Evolutionary conservation across 805 yeast genomes (phyloP).

Genomic region (Dipodascus albidus): DNA sequence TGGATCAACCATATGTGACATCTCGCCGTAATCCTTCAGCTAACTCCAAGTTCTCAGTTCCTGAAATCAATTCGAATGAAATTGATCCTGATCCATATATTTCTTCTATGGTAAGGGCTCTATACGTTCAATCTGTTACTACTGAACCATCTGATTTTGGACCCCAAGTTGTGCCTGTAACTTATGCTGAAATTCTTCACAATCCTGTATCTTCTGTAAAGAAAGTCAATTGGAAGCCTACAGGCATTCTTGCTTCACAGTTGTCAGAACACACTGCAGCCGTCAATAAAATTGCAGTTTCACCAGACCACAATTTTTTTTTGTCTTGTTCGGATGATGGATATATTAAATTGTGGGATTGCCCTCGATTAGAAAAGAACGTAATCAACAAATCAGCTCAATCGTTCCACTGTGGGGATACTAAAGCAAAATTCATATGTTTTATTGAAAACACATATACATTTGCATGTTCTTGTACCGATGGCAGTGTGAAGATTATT

Average conservation of each 20-base stretch:
- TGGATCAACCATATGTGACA: slow-evolving; percentile 7
- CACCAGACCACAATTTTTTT: slow-evolving; percentile 55
- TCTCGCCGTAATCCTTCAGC: slow-evolving; percentile 4
- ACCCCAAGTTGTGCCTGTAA: slow-evolving; percentile 12
- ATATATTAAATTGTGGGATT: slow-evolving; percentile 66
- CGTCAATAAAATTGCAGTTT: slow-evolving; percentile 44
- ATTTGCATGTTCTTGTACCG: slow-evolving; percentile 21
- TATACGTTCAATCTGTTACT: slow-evolving; percentile 45
- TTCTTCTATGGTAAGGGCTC: slow-evolving; percentile 39
- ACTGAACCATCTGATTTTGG: slow-evolving; percentile 66
- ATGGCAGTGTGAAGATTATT: slow-evolving; percentile 21
- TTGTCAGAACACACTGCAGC: slow-evolving; percentile 51
- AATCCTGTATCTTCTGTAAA: background rate
- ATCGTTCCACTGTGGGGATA: slow-evolving; percentile 14
- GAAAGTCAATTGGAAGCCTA: slow-evolving; percentile 26
- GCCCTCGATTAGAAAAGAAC: slow-evolving; percentile 49
- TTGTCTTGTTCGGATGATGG: slow-evolving; percentile 75
- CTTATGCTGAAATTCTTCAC: background rate
- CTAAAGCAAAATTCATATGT: slow-evolving; percentile 19
- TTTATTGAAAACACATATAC: slow-evolving; percentile 21
- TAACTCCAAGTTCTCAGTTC: slow-evolving; percentile 22
- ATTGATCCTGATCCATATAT: slow-evolving; percentile 42
- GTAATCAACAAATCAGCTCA: slow-evolving; percentile 27
- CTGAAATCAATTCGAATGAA: slow-evolving; percentile 49
- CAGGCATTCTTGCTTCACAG: slow-evolving; percentile 49